Evolutionary conservation across 768 basidiomycete species (phyloP).

Genomic region (Calocera cornea): DNA sequence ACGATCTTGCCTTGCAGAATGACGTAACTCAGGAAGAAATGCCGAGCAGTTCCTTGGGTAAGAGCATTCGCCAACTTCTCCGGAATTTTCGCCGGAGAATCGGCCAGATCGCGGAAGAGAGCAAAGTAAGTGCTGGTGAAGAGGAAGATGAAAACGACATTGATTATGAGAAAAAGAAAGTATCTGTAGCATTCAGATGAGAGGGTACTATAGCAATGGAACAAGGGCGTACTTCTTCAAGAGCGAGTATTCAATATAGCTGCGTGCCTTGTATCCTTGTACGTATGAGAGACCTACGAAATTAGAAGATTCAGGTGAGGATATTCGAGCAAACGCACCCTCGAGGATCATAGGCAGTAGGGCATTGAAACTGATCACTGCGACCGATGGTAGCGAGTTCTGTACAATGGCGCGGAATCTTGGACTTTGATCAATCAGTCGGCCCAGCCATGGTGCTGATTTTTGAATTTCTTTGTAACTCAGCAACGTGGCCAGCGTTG

Average conservation of each 20-base stretch:
- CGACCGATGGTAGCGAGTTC: constrained; percentile 84
- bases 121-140: constrained; percentile 86
- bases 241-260: constrained; percentile 86
- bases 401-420: constrained; percentile 78
- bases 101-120: constrained; percentile 78
- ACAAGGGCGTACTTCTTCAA: constrained; percentile 50
- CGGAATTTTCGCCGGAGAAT: constrained; percentile 86
- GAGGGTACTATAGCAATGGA: not conserved
- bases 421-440: constrained; percentile 68
- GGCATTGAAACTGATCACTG: constrained; percentile 81
- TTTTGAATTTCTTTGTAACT: constrained; percentile 92
- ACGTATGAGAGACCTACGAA: constrained; percentile 57
- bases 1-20: constrained; percentile 54
- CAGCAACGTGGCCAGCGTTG: constrained; percentile 69
- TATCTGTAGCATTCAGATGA: constrained; percentile 44
- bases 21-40: constrained; percentile 77
- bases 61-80: constrained; percentile 81
- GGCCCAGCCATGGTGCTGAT: constrained; percentile 72
- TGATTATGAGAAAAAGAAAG: constrained; percentile 80
- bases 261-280: constrained; percentile 82
- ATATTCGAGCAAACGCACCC: constrained; percentile 32
- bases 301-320: constrained; percentile 6
- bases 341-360: constrained; percentile 78
- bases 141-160: constrained; percentile 90
- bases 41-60: constrained; percentile 62